phyloP scores from a whole-genome alignment of 257 asterid species.

The Ocimum tenuiflorum region DNA sequence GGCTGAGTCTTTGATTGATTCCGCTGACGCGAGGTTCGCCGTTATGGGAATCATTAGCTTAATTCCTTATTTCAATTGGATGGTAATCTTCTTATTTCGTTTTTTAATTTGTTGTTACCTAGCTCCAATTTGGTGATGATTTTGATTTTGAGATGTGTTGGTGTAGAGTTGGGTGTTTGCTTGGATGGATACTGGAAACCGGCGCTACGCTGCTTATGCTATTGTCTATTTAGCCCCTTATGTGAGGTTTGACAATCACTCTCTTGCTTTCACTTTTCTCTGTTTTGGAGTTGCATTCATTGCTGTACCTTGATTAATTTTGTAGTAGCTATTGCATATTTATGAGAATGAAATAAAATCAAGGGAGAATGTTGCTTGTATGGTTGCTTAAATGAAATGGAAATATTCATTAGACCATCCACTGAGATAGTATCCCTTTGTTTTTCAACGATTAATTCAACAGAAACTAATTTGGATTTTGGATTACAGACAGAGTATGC shows the following conservation, averaged over 20 bases:
- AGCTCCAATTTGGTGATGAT: background rate
- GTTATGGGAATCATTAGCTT: constrained; percentile 92
- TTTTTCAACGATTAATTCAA: background rate
- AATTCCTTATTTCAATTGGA: constrained; percentile 96
- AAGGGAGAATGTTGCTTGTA: no score
- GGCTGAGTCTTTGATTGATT: constrained; percentile 62
- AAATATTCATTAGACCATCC: no score
- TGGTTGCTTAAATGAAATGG: no score
- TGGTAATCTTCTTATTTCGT: constrained; percentile 35
- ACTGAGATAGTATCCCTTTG: no score
- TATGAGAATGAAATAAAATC: constrained; percentile 2
- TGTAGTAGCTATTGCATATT: background rate
- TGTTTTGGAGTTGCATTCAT: background rate
- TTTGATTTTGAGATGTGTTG: background rate
- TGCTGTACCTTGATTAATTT: background rate
- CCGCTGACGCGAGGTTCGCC: constrained; percentile 80
- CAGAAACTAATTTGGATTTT: no score
- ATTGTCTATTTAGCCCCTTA: constrained; percentile 89
- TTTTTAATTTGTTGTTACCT: background rate
- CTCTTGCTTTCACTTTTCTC: background rate
- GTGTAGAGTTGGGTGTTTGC: constrained; percentile 95
- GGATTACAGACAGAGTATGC: no score
- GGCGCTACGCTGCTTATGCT: constrained; percentile 81
- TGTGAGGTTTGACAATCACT: constrained; percentile 53
- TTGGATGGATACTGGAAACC: constrained; percentile 84